A percentile compares a stretch with the other conserved stretches of the same genome.
These are phyloP conservation scores for Lentinus tigrinus DNA, from an alignment of 768 basidiomycete species.

Conservation along the genomic window DNA sequence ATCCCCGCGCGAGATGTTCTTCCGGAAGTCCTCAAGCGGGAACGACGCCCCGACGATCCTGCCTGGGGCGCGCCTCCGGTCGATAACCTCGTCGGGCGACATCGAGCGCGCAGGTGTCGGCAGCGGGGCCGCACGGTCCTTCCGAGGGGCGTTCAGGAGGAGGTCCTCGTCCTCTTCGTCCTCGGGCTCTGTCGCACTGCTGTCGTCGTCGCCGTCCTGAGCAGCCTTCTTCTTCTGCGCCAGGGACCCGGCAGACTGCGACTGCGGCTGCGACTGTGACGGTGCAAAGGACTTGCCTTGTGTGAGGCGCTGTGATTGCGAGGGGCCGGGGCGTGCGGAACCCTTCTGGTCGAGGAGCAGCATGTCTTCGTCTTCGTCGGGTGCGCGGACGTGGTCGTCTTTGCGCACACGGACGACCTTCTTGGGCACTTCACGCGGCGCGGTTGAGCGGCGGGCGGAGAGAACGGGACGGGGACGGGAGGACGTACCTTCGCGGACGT, in stretches of 20 bases:
- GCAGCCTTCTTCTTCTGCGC: slow-evolving; percentile 9
- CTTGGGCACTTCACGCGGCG: slow-evolving; percentile 55
- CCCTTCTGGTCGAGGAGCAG: slow-evolving; percentile 55
- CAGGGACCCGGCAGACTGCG: slow-evolving; percentile 17
- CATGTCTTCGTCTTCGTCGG: slow-evolving; percentile 59
- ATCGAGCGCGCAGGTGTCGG: slow-evolving; percentile 56
- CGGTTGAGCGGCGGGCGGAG: not conserved
- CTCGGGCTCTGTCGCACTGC: slow-evolving; percentile 57
- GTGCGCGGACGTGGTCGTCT: slow-evolving; percentile 60
- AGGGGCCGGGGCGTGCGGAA: slow-evolving; percentile 13
- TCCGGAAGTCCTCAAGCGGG: slow-evolving; percentile 76
- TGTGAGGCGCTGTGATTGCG: slow-evolving; percentile 21
- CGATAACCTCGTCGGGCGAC: slow-evolving; percentile 33
- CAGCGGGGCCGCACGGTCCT: slow-evolving; percentile 24
- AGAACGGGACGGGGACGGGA: not conserved
- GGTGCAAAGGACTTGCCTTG: slow-evolving; percentile 12
- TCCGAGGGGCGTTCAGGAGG: slow-evolving; percentile 20
- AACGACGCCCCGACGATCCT: slow-evolving; percentile 73
- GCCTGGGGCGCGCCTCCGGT: slow-evolving; percentile 59
- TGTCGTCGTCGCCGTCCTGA: slow-evolving; percentile 30
- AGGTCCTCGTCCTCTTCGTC: slow-evolving; percentile 39
- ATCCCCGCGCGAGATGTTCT: slow-evolving; percentile 70
- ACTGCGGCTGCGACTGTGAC: slow-evolving; percentile 26
- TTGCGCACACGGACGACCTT: slow-evolving; percentile 53
- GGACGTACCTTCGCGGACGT: slow-evolving; percentile 70